phyloP scores from a whole-genome alignment of 2,329 filamentous ascomycete species.

The Colletotrichum orbiculare region DNA sequence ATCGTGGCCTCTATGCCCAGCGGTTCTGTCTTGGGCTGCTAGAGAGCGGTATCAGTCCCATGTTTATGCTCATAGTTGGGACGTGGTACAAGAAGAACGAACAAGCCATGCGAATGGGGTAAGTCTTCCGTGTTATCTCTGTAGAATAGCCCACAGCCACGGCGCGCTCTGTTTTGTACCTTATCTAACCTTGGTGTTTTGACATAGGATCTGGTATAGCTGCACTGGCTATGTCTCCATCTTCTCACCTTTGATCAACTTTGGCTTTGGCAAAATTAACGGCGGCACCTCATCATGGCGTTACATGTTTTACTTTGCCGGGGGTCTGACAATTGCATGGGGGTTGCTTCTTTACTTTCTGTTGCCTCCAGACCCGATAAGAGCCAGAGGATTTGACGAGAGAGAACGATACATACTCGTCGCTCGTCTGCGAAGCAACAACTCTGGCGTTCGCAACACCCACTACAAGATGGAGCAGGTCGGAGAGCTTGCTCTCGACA shows the following conservation, averaged over 20 bases:
- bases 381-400: constrained; percentile 44
- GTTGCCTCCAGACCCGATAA: constrained; percentile 44
- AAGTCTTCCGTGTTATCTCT: neutral
- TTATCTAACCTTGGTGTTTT: neutral
- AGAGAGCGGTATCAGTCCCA: constrained; percentile 47
- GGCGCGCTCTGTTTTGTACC: too few species aligned
- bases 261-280: constrained; percentile 46
- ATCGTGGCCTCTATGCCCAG: constrained; percentile 46
- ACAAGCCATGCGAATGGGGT: constrained; percentile 45
- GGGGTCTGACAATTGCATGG: constrained; percentile 42
- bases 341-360: constrained; percentile 41
- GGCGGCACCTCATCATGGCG: constrained; percentile 44
- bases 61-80: constrained; percentile 50
- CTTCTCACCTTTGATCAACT: constrained; percentile 48
- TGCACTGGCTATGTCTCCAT: constrained; percentile 51
- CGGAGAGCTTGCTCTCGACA: constrained; percentile 46
- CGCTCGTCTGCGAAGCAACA: constrained; percentile 44
- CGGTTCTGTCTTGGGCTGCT: constrained; percentile 52
- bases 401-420: constrained; percentile 44
- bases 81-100: constrained; percentile 53
- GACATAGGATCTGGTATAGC: constrained; percentile 48
- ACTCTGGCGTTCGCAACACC: constrained; percentile 54
- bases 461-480: constrained; percentile 57
- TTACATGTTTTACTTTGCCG: constrained; percentile 50
- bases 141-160: too few species aligned